phyloP scores from a whole-genome alignment of 129 eudicot genomes.

The Logfia minima region DNA sequence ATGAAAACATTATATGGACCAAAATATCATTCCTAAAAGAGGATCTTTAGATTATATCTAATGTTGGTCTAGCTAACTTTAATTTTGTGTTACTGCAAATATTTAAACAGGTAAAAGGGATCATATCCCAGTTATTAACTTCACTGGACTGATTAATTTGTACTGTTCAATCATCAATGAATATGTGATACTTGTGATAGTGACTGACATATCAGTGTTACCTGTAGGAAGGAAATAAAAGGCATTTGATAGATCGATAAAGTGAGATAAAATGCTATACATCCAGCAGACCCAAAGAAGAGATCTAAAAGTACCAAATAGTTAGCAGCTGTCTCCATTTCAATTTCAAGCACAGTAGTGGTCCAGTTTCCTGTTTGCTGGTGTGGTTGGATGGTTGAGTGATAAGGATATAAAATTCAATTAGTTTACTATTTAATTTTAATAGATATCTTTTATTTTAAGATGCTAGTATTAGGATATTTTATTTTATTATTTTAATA shows the following conservation, averaged over 20 bases:
- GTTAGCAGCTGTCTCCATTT: constrained; percentile 1
- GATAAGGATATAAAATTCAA: no score
- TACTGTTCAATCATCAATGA: not conserved
- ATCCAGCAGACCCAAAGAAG: not conserved
- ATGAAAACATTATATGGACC: not conserved
- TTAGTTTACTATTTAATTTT: no score
- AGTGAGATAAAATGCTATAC: not conserved
- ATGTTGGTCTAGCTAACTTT: not conserved
- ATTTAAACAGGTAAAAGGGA: not conserved
- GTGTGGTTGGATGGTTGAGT: not conserved
- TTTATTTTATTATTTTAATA: no score
- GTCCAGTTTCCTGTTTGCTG: constrained; percentile 8
- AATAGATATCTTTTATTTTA: no score
- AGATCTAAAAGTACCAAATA: not conserved
- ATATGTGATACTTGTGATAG: constrained; percentile 3
- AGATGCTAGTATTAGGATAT: no score
- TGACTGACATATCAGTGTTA: constrained; percentile 5
- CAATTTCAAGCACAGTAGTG: constrained; percentile 17
- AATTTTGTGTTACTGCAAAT: not conserved
- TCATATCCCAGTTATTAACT: constrained; percentile 9
- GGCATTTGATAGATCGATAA: constrained; percentile 12
- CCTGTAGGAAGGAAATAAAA: constrained; percentile 10
- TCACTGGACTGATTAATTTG: not conserved
- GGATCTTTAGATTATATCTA: not conserved
- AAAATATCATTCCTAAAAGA: not conserved